Evolutionary conservation across 495 filamentous ascomycete genomes (phyloP), one percentile per base, ranked within the genome.

Genomic region (Hyaloscypha bicolor): DNA sequence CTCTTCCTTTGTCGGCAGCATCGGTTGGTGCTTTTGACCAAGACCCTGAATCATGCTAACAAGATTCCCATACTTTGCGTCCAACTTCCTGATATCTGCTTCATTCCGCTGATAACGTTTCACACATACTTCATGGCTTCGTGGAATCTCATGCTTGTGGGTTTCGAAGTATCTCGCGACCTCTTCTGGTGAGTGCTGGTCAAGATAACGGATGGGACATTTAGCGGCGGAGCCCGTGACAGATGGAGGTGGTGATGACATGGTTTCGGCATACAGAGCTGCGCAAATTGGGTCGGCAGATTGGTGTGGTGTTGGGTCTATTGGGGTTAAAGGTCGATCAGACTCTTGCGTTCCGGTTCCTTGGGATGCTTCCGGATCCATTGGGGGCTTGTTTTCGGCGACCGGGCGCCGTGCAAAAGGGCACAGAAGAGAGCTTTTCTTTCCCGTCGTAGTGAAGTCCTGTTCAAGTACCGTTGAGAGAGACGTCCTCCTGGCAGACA

Each of bases 41-140:
- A 97, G 80, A 29, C 91, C 92, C 74, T 92, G 87, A 59, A 97
- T 93, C 93, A 97, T 96, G 77, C 84, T 94, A 64, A 90, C 92
- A 30, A 97, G 80, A 72, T 87, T 93, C 4, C 93, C 93, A 69
- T 97, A 97, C 71, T 97, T 97, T 51, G 91, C 91, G 73, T 97
- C 93, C 31, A 97, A 80, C 72, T 93, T 89, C 63, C 86, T 86
- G 71, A 96, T 92, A 66, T 91, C 90, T 66, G 90, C 85, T 32
- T 91, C 87, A 73, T 94, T 93, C 73, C 84, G 86, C 75, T 96
- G 93, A 76, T 93, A 96, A 48, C 93, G 86, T 69, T 88, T 86
- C 63, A 97, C 90, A 74, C 93, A 97, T 22, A 97, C 87, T 67
- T 93, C 92, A 77, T 97, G 93, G 71, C 92, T 95, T 65, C 93